phyloP scores from a whole-genome alignment of 352 stramenopile species.

The Globisporangium irregulare region DNA sequence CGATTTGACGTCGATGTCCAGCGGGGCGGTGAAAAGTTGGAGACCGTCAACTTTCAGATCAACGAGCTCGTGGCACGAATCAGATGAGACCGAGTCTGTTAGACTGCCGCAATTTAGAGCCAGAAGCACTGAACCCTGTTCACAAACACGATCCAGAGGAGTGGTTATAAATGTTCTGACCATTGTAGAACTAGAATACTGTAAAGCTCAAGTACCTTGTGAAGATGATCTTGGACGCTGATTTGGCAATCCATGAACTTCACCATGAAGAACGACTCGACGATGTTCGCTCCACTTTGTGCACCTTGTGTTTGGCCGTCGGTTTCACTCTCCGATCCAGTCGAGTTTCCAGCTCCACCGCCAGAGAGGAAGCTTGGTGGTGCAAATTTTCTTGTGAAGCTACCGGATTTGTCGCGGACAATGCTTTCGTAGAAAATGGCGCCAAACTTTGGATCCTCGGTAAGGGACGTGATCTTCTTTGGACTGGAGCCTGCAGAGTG shows the following conservation, averaged over 20 bases:
- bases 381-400: conserved; percentile 6
- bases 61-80: conserved; percentile 49
- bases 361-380: conserved; percentile 4
- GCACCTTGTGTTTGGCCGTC: background rate
- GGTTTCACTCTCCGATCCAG: background rate
- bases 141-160: background rate
- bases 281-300: conserved; percentile 18
- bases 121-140: conserved; percentile 55
- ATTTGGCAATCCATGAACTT: conserved; percentile 82
- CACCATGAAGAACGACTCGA: conserved; percentile 61
- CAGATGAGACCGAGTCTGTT: conserved; percentile 48
- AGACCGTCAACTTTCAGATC: conserved; percentile 60
- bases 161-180: background rate
- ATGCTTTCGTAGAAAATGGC: conserved; percentile 44
- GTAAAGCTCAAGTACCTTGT: conserved; percentile 38
- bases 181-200: too few species aligned
- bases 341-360: background rate
- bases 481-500: conserved; percentile 30
- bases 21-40: conserved; percentile 60
- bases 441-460: conserved; percentile 70
- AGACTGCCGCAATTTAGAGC: conserved; percentile 59
- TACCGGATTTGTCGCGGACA: conserved; percentile 25
- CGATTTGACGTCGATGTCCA: conserved; percentile 74
- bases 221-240: conserved; percentile 56
- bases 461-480: conserved; percentile 62